Conservation (phyloP, 2,329 filamentous ascomycete species). For the Aspergillus niger region DNA sequence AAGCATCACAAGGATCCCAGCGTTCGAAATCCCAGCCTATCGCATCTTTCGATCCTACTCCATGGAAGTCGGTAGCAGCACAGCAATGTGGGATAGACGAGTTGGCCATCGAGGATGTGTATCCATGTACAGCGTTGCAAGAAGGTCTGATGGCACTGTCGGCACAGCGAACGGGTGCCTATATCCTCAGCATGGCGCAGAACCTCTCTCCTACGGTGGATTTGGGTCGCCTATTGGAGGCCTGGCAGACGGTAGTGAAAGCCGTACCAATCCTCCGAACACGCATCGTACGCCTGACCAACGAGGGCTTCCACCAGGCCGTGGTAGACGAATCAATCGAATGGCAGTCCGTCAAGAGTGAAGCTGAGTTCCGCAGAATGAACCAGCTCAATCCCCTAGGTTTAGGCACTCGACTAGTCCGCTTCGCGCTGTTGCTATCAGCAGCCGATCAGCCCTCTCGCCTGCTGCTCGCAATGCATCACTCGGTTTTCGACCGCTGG, state of each 20-base stretch:
- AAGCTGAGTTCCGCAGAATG: neutral
- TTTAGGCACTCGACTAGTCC: neutral
- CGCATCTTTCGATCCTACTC: constrained; percentile 48
- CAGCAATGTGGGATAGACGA: neutral
- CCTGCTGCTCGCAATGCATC: neutral
- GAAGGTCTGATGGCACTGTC: constrained; percentile 44
- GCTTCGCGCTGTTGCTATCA: neutral
- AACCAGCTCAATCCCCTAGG: neutral
- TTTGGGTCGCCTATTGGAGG: neutral
- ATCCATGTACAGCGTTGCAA: constrained; percentile 42
- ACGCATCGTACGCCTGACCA: neutral
- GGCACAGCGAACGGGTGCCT: constrained; percentile 2
- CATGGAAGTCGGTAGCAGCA: neutral
- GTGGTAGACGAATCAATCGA: neutral
- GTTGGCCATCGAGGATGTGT: constrained; percentile 19
- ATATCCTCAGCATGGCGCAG: neutral
- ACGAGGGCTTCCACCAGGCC: neutral
- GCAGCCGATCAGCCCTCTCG: too few relatives aligned
- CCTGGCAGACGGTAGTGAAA: neutral
- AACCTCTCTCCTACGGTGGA: neutral
- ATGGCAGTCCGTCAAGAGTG: neutral
- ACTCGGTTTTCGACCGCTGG: neutral
- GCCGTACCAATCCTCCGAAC: neutral
- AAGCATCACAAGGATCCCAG: neutral
- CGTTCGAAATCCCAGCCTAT: neutral